Evolutionary conservation across 176 grass and related monocot genomes (phyloP), one percentile per base, ranked within the genome.

Genomic region (Neostapfia colusana): DNA sequence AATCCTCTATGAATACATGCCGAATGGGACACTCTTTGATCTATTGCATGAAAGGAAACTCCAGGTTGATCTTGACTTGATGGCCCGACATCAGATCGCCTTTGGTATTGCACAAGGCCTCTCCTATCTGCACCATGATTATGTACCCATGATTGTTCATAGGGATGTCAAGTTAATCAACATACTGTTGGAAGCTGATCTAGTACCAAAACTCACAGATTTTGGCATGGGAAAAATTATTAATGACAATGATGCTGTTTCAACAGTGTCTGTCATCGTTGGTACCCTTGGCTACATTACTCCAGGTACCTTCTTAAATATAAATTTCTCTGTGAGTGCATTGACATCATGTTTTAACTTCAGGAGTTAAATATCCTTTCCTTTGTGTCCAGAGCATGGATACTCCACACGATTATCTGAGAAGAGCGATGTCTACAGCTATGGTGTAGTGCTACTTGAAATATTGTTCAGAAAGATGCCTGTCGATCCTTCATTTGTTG

Each of bases 231-330:
- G 85, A 65, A 77, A 77, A 65, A 77, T 77, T 65, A 44, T 77
- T 12, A 8, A 13, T 38, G 68, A 77, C 13, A 77, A 78, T 24
- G 80, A 83, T 65, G 56, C 21, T 12, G 55, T 67, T 57, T 76
- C 70, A 37, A 85, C 83, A 34, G 66, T 89, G 17, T 89, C 90
- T 10, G 73, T 73, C 36, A 56, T 92, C 4, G 65, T 92, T 24
- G 86, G 90, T 34, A 92, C 86, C 73, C 83, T 92, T 44, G 90
- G 90, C 48, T 92, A 92, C 86, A 89, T 92, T 58, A 86, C 90
- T 75, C 90, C 86, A 70, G 90, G 90, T 92, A 89, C 6, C 16
- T 25, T 73, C 42, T 79, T 38, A 65, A 16, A 39, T 40, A 53
- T 38, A 36, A 10, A 50, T 35, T 9, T 48, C 55, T 74, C 14